Percentiles rank a stretch among this genome's conserved stretches.
Evolutionary conservation across 1,284 basidiomycete species (phyloP).

Genomic region (Cryptococcus sp.): DNA sequence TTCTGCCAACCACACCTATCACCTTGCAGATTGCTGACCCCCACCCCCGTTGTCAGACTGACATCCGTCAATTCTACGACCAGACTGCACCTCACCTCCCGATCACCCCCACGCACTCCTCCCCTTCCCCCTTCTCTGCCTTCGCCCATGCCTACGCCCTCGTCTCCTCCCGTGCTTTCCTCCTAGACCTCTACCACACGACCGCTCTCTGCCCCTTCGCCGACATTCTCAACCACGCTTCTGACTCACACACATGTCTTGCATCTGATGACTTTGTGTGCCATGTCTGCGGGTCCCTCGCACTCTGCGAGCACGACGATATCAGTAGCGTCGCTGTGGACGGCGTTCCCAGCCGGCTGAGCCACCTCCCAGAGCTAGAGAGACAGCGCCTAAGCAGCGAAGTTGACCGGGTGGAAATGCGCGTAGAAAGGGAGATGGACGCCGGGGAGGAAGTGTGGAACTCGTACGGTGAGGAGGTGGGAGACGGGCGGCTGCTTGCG

Average conservation of each 20-base stretch:
- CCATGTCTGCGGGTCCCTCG: constrained; percentile 68
- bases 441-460: constrained; percentile 71
- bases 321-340: constrained; percentile 5
- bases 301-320: constrained; percentile 68
- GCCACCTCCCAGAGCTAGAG: constrained; percentile 24
- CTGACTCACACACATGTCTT: constrained; percentile 27
- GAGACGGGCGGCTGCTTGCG: constrained; percentile 65
- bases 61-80: constrained; percentile 34
- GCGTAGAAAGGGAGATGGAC: constrained; percentile 27
- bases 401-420: constrained; percentile 44
- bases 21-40: neutral
- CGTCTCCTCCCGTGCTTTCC: constrained; percentile 80
- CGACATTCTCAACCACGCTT: constrained; percentile 79
- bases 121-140: constrained; percentile 51
- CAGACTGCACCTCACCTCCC: constrained; percentile 27
- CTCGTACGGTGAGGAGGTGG: constrained; percentile 70
- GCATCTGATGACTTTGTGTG: constrained; percentile 83
- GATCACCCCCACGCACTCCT: constrained; percentile 19
- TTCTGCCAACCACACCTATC: no score
- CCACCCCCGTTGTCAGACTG: constrained; percentile 18
- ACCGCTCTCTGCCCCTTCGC: constrained; percentile 85
- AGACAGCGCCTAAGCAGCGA: constrained; percentile 10
- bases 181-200: constrained; percentile 79
- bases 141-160: constrained; percentile 72
- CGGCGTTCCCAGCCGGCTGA: constrained; percentile 21